Percentiles rank a stretch among this genome's conserved stretches.
Evolutionary conservation across 495 filamentous ascomycete species (phyloP).

Genomic region (Ramalina intermedia): DNA sequence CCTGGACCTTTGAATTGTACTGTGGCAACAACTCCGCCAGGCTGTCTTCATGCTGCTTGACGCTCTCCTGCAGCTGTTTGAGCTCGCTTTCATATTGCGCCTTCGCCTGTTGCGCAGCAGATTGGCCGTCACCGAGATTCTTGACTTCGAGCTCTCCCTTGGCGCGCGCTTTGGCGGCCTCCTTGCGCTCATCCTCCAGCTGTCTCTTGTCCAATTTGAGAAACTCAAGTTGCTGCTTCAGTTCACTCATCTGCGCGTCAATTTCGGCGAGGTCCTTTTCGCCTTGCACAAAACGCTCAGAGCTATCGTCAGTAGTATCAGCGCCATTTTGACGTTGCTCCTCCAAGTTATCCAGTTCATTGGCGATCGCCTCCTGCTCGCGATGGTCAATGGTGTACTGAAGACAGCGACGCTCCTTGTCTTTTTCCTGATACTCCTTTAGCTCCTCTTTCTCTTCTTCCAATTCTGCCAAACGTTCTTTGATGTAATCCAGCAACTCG

Average conservation of each 20-base stretch:
- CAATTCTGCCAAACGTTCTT: slow-evolving; percentile 73
- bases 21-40: slow-evolving; percentile 56
- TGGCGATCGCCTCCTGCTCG: slow-evolving; percentile 64
- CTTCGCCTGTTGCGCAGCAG: slow-evolving; percentile 56
- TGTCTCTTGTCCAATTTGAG: slow-evolving; percentile 77
- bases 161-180: slow-evolving; percentile 58
- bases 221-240: slow-evolving; percentile 71
- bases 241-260: slow-evolving; percentile 60
- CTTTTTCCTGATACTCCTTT: slow-evolving; percentile 82
- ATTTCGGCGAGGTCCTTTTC: slow-evolving; percentile 68
- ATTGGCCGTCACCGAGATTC: slow-evolving; percentile 62
- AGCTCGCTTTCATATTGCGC: slow-evolving; percentile 59
- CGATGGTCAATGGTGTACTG: slow-evolving; percentile 89
- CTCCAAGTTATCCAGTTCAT: slow-evolving; percentile 70
- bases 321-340: slow-evolving; percentile 64
- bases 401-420: slow-evolving; percentile 79
- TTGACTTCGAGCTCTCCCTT: slow-evolving; percentile 78
- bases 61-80: slow-evolving; percentile 55
- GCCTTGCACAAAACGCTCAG: slow-evolving; percentile 59
- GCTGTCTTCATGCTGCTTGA: slow-evolving; percentile 61
- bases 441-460: slow-evolving; percentile 97
- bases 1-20: slow-evolving; percentile 55
- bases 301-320: slow-evolving; percentile 69
- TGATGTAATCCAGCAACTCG: slow-evolving; percentile 78
- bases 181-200: slow-evolving; percentile 78